Evolutionary conservation across 106 monocot genomes (phyloP).

Genomic region (Allium cepa): DNA sequence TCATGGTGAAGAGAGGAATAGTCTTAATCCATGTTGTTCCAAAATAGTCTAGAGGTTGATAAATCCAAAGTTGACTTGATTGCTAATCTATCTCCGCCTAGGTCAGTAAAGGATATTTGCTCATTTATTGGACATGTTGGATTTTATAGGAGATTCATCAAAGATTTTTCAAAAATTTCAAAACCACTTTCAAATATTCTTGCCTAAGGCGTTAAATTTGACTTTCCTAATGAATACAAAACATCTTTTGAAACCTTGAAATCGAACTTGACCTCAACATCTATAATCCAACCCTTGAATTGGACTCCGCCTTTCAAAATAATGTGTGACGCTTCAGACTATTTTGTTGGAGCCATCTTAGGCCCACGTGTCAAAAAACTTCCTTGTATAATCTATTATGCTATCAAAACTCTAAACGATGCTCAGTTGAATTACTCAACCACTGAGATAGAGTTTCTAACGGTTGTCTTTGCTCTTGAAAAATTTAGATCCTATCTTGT

Average conservation of each 20-base stretch:
- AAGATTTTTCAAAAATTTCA: not conserved
- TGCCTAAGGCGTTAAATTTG: not conserved
- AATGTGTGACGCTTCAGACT: constrained; percentile 2
- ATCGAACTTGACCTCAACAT: not conserved
- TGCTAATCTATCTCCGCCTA: not conserved
- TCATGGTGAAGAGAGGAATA: not conserved
- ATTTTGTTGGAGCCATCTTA: not conserved
- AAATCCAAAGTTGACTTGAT: not conserved
- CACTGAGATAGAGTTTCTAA: not conserved
- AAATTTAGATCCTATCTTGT: constrained; percentile 4
- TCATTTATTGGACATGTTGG: not conserved
- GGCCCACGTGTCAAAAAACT: not conserved
- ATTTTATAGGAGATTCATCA: not conserved
- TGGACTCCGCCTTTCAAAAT: not conserved
- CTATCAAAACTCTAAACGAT: not conserved
- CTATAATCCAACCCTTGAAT: not conserved
- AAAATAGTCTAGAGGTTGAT: not conserved
- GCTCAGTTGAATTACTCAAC: constrained; percentile 2
- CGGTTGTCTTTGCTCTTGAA: not conserved
- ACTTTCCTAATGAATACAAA: not conserved
- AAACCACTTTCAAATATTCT: not conserved
- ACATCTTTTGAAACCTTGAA: not conserved
- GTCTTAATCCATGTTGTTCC: not conserved
- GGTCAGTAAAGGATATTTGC: not conserved
- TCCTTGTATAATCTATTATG: not conserved